These are phyloP conservation scores for Nematodospora anomalae DNA, from an alignment of 1,139 yeast species.

Conservation along the genomic window DNA sequence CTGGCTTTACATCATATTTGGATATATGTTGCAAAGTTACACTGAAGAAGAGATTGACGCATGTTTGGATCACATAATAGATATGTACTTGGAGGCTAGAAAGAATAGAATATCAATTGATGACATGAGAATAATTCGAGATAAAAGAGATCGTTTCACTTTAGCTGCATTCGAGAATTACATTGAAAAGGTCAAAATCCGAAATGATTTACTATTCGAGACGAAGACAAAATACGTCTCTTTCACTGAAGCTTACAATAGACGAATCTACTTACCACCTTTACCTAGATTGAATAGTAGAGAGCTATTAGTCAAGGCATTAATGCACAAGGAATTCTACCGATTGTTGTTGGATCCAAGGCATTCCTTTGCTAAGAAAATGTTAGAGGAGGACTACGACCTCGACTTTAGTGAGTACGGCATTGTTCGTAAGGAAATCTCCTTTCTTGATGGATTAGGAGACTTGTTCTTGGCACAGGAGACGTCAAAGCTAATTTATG, in stretches of 20 bases:
- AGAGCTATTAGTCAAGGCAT: slow-evolving; percentile 34
- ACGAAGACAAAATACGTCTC: slow-evolving; percentile 18
- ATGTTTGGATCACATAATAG: slow-evolving; percentile 32
- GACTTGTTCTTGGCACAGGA: slow-evolving; percentile 44
- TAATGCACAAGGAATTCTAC: slow-evolving; percentile 43
- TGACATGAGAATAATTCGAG: slow-evolving; percentile 11
- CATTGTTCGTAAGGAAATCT: slow-evolving; percentile 35
- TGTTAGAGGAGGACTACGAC: slow-evolving; percentile 21
- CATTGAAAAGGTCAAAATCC: slow-evolving; percentile 21
- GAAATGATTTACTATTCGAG: slow-evolving; percentile 12
- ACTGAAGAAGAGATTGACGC: slow-evolving; percentile 26
- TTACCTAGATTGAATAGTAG: slow-evolving; percentile 36
- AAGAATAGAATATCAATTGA: slow-evolving; percentile 10
- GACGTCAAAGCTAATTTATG: slow-evolving; percentile 37
- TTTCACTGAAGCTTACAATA: slow-evolving; percentile 26
- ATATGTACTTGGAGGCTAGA: slow-evolving; percentile 28
- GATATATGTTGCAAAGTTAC: slow-evolving; percentile 33
- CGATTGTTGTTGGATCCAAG: slow-evolving; percentile 31
- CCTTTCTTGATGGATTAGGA: slow-evolving; percentile 48
- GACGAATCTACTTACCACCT: slow-evolving; percentile 32
- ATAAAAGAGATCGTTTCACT: slow-evolving; percentile 15
- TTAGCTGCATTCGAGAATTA: slow-evolving; percentile 22
- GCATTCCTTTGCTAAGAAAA: slow-evolving; percentile 31
- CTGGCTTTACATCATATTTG: slow-evolving; percentile 39
- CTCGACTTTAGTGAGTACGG: slow-evolving; percentile 20